A percentile compares a stretch with the other conserved stretches of the same genome.
These are phyloP conservation scores for Sugiyamaella valdiviana DNA, from an alignment of 805 yeast species.

Conservation along the genomic window DNA sequence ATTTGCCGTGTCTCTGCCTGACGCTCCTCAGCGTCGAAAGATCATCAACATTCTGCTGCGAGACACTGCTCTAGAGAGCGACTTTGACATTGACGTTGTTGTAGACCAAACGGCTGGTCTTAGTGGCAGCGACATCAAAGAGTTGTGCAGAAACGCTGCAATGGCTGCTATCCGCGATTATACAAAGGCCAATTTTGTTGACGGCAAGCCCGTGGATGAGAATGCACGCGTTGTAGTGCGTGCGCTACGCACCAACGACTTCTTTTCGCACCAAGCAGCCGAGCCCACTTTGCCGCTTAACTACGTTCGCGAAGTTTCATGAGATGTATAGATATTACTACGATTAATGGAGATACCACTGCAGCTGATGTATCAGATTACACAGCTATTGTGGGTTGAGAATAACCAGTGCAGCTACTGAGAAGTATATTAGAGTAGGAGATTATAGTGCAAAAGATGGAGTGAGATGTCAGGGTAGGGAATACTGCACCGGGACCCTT, in stretches of 20 bases:
- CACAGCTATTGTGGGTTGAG: no score
- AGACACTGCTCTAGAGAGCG: constrained; percentile 55
- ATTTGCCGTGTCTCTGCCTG: constrained; percentile 73
- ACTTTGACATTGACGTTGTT: constrained; percentile 55
- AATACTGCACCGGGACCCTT: no score
- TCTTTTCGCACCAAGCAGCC: constrained; percentile 41
- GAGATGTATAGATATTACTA: not conserved
- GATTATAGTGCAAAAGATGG: no score
- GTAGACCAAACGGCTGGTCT: constrained; percentile 63
- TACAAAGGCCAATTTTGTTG: constrained; percentile 52
- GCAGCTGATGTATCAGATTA: no score
- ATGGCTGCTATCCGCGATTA: constrained; percentile 82
- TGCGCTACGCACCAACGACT: constrained; percentile 61
- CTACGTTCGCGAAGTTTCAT: constrained; percentile 12
- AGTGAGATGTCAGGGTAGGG: no score
- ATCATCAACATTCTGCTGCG: constrained; percentile 64
- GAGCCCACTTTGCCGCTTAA: constrained; percentile 34
- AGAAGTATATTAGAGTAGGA: no score
- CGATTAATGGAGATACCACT: no score
- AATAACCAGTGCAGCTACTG: no score
- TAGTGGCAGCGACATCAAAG: constrained; percentile 90
- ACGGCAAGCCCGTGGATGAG: constrained; percentile 31
- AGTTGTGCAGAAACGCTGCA: constrained; percentile 89
- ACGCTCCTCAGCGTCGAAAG: constrained; percentile 55
- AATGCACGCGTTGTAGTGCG: constrained; percentile 44